These are phyloP conservation scores for Populus hybrid DNA, from an alignment of 441 rosid species.

Conservation along the genomic window DNA sequence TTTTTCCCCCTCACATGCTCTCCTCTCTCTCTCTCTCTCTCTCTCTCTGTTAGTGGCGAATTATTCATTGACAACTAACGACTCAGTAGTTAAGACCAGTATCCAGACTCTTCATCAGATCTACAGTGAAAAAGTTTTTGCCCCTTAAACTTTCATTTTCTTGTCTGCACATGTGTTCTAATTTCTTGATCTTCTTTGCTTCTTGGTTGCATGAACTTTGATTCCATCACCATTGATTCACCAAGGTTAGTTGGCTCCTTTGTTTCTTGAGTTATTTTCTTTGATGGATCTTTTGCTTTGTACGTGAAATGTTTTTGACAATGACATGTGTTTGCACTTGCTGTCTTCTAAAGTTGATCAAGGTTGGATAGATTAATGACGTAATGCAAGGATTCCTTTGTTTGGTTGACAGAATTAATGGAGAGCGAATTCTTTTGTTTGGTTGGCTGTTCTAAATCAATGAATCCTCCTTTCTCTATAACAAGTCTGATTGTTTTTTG, in stretches of 20 bases:
- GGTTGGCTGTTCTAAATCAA: not conserved
- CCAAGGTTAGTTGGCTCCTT: conserved; percentile 34
- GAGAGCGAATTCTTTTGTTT: not conserved
- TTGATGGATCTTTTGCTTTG: not conserved
- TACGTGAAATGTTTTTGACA: no score
- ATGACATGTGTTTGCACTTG: not conserved
- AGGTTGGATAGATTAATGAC: not conserved
- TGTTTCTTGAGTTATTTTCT: not conserved
- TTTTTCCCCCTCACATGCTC: conserved; percentile 45
- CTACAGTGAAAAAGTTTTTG: conserved; percentile 33
- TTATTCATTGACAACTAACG: conserved; percentile 29
- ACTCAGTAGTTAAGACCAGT: conserved; percentile 29
- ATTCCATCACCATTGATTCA: conserved; percentile 8
- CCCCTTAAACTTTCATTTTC: not conserved
- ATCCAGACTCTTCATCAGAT: conserved; percentile 29
- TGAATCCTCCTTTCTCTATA: not conserved
- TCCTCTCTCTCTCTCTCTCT: conserved; percentile 6
- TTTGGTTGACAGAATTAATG: not conserved
- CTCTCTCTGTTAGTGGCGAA: not conserved
- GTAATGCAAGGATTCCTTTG: no score
- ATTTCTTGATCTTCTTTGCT: conserved; percentile 18
- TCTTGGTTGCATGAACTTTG: conserved; percentile 24
- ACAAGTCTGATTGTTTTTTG: not conserved
- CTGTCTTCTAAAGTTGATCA: not conserved
- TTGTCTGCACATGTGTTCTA: not conserved